Percentiles rank a stretch among this genome's conserved stretches.
Conservation (phyloP, 2,329 filamentous ascomycete species). For the Diaporthe destruens region DNA sequence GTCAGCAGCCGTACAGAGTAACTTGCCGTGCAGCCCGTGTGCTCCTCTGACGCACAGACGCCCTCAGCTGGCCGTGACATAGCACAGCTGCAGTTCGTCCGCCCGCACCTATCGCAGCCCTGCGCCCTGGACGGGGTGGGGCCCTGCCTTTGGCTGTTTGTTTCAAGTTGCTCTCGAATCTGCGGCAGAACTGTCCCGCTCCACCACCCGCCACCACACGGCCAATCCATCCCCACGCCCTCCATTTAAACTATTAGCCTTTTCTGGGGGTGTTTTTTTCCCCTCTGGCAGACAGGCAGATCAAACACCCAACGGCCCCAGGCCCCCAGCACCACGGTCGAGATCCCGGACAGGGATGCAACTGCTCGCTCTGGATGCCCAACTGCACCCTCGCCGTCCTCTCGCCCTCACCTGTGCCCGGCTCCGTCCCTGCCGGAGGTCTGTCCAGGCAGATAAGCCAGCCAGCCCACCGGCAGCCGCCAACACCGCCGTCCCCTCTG, state of each 20-base stretch:
- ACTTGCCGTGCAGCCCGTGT: not conserved
- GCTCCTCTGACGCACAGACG: constrained; percentile 15
- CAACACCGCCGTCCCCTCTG: not conserved
- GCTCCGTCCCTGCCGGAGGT: constrained; percentile 25
- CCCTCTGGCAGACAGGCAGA: too few relatives aligned
- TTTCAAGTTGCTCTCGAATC: constrained; percentile 29
- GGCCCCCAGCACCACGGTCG: constrained; percentile 8
- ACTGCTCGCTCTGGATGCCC: constrained; percentile 30
- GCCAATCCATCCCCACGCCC: constrained; percentile 20
- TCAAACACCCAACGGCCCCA: constrained; percentile 34
- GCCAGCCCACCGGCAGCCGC: constrained; percentile 5
- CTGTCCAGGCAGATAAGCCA: constrained; percentile 20
- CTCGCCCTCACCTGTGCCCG: not conserved
- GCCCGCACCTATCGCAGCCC: constrained; percentile 31
- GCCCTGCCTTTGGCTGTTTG: constrained; percentile 16
- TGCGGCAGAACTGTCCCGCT: not conserved
- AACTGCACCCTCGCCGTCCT: constrained; percentile 21
- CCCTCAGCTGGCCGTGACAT: constrained; percentile 1
- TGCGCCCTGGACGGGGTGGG: constrained; percentile 20
- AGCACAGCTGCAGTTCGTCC: constrained; percentile 25
- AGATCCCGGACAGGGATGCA: constrained; percentile 34
- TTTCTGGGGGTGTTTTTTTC: constrained; percentile 3
- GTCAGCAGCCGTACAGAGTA: not conserved
- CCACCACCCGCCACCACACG: not conserved
- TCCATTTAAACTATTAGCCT: constrained; percentile 29